Evolutionary conservation across 495 filamentous ascomycete genomes (phyloP).

Genomic region (Penicillium tannophilum): DNA sequence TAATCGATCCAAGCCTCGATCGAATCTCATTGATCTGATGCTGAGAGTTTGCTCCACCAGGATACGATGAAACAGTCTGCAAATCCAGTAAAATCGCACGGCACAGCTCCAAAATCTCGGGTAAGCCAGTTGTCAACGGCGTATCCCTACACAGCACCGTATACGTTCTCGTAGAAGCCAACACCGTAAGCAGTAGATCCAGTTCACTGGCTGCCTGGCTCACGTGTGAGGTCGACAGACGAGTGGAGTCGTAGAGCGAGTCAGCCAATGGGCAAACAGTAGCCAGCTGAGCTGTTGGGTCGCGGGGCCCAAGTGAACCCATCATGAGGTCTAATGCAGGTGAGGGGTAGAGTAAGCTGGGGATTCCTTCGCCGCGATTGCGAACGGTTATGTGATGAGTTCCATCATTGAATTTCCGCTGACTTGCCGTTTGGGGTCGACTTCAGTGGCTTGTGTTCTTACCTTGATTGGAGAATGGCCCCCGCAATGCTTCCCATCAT

Average conservation of each 20-base stretch:
- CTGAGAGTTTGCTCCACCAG: conserved; percentile 3
- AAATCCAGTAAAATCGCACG: conserved; percentile 16
- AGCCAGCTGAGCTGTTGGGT: conserved; percentile 6
- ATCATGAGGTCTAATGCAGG: conserved; percentile 6
- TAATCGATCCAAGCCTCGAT: conserved; percentile 14
- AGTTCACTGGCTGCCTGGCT: conserved; percentile 23
- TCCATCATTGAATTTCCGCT: background rate
- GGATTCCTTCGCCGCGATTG: background rate
- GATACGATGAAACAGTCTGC: conserved; percentile 11
- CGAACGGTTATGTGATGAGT: background rate
- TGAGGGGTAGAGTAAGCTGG: background rate
- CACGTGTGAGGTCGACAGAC: conserved; percentile 11
- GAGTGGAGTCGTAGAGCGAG: conserved; percentile 22
- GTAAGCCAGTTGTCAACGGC: background rate
- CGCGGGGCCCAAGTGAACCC: conserved; percentile 15
- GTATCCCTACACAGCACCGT: background rate
- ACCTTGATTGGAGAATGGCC: too few species aligned
- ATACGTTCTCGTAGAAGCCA: conserved; percentile 9
- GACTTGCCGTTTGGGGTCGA: background rate
- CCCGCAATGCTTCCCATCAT: background rate
- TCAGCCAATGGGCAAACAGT: conserved; percentile 16
- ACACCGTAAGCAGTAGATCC: conserved; percentile 11
- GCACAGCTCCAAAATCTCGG: conserved; percentile 12
- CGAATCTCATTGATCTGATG: conserved; percentile 17
- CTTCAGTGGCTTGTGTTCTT: too few species aligned